Conservation (phyloP, 305 asterid genomes). For the Fraxinus angustifolia region DNA sequence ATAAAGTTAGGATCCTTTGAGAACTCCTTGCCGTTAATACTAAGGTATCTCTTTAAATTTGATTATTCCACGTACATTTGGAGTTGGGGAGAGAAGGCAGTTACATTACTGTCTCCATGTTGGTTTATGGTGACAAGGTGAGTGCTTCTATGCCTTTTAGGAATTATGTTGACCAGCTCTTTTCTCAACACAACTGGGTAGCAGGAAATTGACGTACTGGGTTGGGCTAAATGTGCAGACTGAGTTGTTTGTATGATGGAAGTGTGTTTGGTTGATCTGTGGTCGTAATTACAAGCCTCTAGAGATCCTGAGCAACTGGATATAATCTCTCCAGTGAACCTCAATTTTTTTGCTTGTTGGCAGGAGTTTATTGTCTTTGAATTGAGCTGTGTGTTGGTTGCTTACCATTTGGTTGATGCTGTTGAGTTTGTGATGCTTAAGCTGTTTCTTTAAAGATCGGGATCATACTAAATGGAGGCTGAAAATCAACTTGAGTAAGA, state of each 20-base stretch:
- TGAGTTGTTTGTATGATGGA: constrained; percentile 18
- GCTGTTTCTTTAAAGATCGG: constrained; percentile 21
- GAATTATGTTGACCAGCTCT: constrained; percentile 16
- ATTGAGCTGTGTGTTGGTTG: constrained; percentile 22
- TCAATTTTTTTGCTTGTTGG: constrained; percentile 18
- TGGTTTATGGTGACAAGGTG: constrained; percentile 19
- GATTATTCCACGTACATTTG: background rate
- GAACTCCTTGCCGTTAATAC: constrained; percentile 18
- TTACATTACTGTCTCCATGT: constrained; percentile 18
- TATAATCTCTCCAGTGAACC: constrained; percentile 18
- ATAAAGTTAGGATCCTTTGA: constrained; percentile 22
- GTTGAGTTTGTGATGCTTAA: constrained; percentile 28
- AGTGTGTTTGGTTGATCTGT: constrained; percentile 18
- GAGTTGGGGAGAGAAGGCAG: background rate
- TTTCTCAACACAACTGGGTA: constrained; percentile 24
- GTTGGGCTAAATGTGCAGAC: constrained; percentile 20
- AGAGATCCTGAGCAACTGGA: constrained; percentile 19
- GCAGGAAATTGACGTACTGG: constrained; percentile 8
- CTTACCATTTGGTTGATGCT: constrained; percentile 16
- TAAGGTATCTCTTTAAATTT: background rate
- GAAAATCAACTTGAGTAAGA: constrained; percentile 29
- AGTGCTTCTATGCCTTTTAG: constrained; percentile 23
- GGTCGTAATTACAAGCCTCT: constrained; percentile 13
- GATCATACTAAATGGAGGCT: constrained; percentile 26
- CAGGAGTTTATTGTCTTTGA: constrained; percentile 17